These are phyloP conservation scores for Paramecium bursaria DNA, from an alignment of 73 alveolate species.

Conservation along the genomic window DNA sequence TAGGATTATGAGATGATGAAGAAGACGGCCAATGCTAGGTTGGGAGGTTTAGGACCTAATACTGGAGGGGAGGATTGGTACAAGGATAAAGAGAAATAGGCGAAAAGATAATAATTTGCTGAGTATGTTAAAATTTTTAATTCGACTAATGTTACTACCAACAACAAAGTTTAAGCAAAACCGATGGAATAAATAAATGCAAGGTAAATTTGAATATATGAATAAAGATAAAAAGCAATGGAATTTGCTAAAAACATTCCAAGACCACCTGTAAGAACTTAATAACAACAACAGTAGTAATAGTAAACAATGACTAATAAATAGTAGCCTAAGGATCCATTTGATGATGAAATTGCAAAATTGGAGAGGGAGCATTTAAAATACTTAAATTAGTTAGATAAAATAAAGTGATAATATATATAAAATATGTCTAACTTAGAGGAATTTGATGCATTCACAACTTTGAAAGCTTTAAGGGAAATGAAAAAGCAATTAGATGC, in stretches of 20 bases:
- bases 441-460: constrained; percentile 64
- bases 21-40: constrained; percentile 74
- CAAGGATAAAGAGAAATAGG: constrained; percentile 79
- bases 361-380: constrained; percentile 48
- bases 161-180: constrained; percentile 2
- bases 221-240: constrained; percentile 75
- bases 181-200: constrained; percentile 39
- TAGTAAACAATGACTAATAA: not conserved
- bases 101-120: constrained; percentile 81
- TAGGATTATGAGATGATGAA: constrained; percentile 90
- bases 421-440: constrained; percentile 47
- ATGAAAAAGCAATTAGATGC: constrained; percentile 39
- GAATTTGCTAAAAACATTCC: constrained; percentile 82
- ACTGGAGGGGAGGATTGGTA: constrained; percentile 95
- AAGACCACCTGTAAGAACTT: constrained; percentile 66
- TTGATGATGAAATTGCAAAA: constrained; percentile 57
- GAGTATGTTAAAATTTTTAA: constrained; percentile 72
- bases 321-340: constrained; percentile 59
- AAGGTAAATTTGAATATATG: constrained; percentile 49
- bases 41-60: constrained; percentile 97
- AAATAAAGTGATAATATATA: constrained; percentile 48
- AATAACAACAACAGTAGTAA: constrained; percentile 1
- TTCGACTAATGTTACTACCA: constrained; percentile 20
- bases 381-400: constrained; percentile 46
- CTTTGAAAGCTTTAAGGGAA: constrained; percentile 53